Base-by-base conservation (phyloP, 208 protist genomes). In the Perkinsela sp. region DNA sequence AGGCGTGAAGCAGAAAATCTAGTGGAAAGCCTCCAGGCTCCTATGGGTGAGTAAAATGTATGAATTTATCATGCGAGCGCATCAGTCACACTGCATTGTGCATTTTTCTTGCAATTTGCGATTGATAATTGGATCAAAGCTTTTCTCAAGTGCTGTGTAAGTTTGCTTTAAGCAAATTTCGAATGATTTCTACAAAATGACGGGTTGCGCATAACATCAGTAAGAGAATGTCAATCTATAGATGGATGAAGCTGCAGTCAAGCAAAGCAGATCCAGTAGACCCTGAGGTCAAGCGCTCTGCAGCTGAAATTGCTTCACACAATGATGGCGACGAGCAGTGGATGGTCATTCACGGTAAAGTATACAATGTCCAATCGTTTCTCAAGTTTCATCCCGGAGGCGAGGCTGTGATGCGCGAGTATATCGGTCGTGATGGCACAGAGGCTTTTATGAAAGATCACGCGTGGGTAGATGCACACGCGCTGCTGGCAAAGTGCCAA, bases 361-460 rank as follows among this genome's bases (percentile, higher is more conserved):
- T 93, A 2, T 91, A 89, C 69, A 77, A 88, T 32, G 74, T 93
- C 29, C 87, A 80, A 16, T 78, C 79, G 67, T 94, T 91, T 70
- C 76, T 86, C 48, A 79, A 89, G 70, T 70, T 80, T 67, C 88
- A 94, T 75, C 87, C 90, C n/a, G 90, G 90, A 32, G 87, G 88
- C 66, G 75, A 78, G 2, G 86, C 89, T 71, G 85, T 85, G 0
- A 80, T 94, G 6, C 72, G 87, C 1, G 80, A 81, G 31, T 78
- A 87, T 29, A 88, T 79, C 0, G 88, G 85, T 15, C 82, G 83
- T 72, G 87, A 94, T 66, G 83, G 80, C 31, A 85, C 81, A 29
- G 75, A 73, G 30, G 86, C 83, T 32, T 94, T 94, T 69, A 79
- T 91, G 69, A 76, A 74, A 1, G 81, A 88, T 0, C 82, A 83